Evolutionary conservation across 257 asterid species (phyloP), one percentile per base, ranked within the genome.

Genomic region (Solanum tacnaense): DNA sequence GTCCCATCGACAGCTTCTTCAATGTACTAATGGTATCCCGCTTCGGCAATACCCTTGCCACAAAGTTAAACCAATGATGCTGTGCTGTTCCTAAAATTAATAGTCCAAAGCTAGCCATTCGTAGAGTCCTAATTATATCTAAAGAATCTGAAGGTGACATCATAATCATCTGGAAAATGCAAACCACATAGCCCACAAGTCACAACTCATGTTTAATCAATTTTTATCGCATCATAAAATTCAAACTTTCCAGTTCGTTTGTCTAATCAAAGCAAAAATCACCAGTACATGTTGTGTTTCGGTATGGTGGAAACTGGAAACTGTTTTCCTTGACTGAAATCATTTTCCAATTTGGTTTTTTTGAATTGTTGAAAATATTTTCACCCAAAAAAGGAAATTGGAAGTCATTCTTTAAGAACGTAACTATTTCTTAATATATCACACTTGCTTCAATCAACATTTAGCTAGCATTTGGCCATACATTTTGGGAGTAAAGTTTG

Each of bases 61-160:
- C 85, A 87, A 92, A 95, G 89, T 93, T 94, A 87, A 94, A 95
- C 99, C 99, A 97, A 67, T 86, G 2, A 91, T 97, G 99, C 89
- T 95, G 98, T 9, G 94, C 81, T 0, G 98, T 94, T 35, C 99
- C 99, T 88, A 95, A 92, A 78, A 97, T 86, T 67, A 94, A 20
- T 90, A 97, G 88, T 88, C 99, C 99, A 92, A 91, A 95, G 31
- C 91, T 93, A 52, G 97, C 96, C 94, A 96, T 95, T 84, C 98
- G 93, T 87, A 92, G 85, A 35, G 98, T 93, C 93, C 99, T 92
- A 67, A 91, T 67, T 13, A 91, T 84, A 88, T 96, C 94, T 87
- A 95, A 92, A 39, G 92, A 67, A 89, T 91, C 96, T 13, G 92
- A 78, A 71, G 91, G 87, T 86, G 93, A 91, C 97, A 93, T 91